These are phyloP conservation scores for Zymoseptoria ardabiliae DNA, from an alignment of 2,329 filamentous ascomycete genomes.

Conservation along the genomic window DNA sequence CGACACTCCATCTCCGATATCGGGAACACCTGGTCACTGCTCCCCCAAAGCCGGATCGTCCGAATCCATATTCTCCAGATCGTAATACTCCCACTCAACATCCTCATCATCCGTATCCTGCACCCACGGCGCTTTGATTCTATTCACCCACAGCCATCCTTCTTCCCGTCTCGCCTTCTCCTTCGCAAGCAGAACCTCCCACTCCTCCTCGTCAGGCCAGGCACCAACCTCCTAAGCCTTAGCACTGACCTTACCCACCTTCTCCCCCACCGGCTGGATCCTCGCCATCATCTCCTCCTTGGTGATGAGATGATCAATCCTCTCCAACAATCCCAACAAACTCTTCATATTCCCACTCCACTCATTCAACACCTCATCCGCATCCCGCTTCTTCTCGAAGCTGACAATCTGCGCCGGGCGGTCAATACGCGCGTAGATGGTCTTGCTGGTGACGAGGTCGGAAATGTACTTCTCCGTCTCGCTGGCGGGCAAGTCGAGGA, in stretches of 20 bases:
- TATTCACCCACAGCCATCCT: too few species aligned
- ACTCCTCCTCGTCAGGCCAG: neutral
- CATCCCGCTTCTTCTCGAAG: slow-evolving; percentile 90
- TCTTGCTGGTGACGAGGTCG: slow-evolving; percentile 93
- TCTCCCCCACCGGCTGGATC: slow-evolving; percentile 62
- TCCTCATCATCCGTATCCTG: too few species aligned
- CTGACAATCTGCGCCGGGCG: slow-evolving; percentile 84
- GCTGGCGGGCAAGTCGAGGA: slow-evolving; percentile 85
- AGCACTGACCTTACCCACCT: slow-evolving; percentile 26
- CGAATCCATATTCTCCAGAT: too few species aligned
- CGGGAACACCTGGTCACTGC: too few species aligned
- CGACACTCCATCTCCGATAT: too few species aligned
- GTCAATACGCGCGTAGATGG: slow-evolving; percentile 96
- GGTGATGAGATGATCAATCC: slow-evolving; percentile 95
- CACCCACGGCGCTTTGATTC: too few species aligned
- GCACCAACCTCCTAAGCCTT: slow-evolving; percentile 9
- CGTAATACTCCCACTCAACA: too few species aligned
- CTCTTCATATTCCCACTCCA: slow-evolving; percentile 99
- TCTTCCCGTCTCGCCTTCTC: too few species aligned
- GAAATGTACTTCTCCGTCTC: slow-evolving; percentile 99
- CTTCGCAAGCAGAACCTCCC: too few species aligned
- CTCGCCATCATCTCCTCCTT: slow-evolving; percentile 99
- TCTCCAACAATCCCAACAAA: slow-evolving; percentile 72
- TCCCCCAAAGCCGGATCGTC: too few species aligned
- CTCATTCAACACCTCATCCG: slow-evolving; percentile 93